Evolutionary conservation across 176 grass and related monocot species (phyloP), one percentile per base, ranked within the genome.

Genomic region (Thalia dealbata): DNA sequence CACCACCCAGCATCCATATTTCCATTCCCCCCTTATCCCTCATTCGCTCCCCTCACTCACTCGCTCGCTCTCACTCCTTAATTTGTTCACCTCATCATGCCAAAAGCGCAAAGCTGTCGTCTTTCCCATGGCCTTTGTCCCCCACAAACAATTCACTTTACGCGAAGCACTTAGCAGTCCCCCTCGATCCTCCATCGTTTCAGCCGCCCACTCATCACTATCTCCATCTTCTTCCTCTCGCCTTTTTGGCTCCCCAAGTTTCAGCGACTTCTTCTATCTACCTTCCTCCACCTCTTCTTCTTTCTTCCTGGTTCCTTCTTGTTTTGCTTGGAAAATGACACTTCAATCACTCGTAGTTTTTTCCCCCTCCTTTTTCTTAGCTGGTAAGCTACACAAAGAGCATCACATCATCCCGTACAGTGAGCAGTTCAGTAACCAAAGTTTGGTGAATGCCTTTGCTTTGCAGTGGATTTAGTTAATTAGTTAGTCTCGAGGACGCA

Each of bases 61-160:
- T 56, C 52, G 14, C 52, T n/a, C 18, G 4, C 52, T n/a, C 19
- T 16, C 15, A 21, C 52, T n/a, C 52, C 52, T 22, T 38, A 38
- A 38, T 38, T 56, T 64, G 14, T 23, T 60, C 23, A 6, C 28
- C 11, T 65, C 62, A 28, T 32, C 27, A 32, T 65, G 28, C 26
- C 62, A 18, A 65, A 65, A 65, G 61, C 61, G 15, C 24, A 28
- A 64, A 64, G 61, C 62, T 32, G 28, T 65, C 62, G 62, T 35
- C 27, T 35, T 65, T 65, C 62, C 62, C 13, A 35, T 65, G 62
- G 28, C 62, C 5, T 61, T 10, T 30, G 28, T 19, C 15, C 28
- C 27, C 28, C 62, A 15, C 62, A 14, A 65, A 11, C 28, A 9
- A 10, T 23, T 24, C 56, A 61, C 56, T 61, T 61, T 61, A 61